These are phyloP conservation scores for Zygoascus meyerae DNA, from an alignment of 1,139 yeast species.

Conservation along the genomic window DNA sequence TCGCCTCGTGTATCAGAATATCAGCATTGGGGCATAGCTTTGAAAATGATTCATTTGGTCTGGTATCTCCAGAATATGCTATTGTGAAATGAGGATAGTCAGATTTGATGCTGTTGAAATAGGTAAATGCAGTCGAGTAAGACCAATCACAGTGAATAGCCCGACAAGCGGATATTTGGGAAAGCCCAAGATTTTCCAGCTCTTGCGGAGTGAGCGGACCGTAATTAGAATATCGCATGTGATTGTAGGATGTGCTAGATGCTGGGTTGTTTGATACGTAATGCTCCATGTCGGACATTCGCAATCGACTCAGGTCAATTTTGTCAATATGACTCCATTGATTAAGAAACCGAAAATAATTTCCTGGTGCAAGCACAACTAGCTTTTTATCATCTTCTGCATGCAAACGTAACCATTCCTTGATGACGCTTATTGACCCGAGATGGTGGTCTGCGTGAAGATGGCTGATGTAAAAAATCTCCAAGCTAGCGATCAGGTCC, in stretches of 20 bases:
- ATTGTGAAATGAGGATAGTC: slow-evolving; percentile 46
- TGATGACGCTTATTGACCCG: slow-evolving; percentile 67
- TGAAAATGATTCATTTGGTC: slow-evolving; percentile 66
- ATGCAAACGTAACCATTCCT: slow-evolving; percentile 54
- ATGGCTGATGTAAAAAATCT: slow-evolving; percentile 72
- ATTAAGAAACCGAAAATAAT: slow-evolving; percentile 55
- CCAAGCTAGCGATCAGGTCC: slow-evolving; percentile 51
- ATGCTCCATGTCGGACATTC: slow-evolving; percentile 64
- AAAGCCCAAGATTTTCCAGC: not conserved
- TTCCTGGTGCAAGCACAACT: slow-evolving; percentile 70
- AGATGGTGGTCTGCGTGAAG: slow-evolving; percentile 96
- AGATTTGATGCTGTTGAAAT: no score
- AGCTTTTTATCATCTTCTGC: slow-evolving; percentile 28
- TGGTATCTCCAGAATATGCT: slow-evolving; percentile 91
- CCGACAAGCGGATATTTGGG: slow-evolving; percentile 44
- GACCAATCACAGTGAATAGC: slow-evolving; percentile 87
- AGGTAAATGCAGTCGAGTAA: slow-evolving; percentile 36
- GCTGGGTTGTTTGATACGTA: slow-evolving; percentile 34
- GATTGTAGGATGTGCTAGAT: no score
- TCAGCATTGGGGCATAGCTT: slow-evolving; percentile 53
- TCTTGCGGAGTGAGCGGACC: not conserved
- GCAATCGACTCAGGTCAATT: slow-evolving; percentile 33
- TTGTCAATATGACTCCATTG: slow-evolving; percentile 66
- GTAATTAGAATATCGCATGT: no score
- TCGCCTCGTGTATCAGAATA: slow-evolving; percentile 84